Percentiles rank a stretch among this genome's conserved stretches.
phyloP scores from a whole-genome alignment of 345 rosid genomes.

The Erucastrum elatum region DNA sequence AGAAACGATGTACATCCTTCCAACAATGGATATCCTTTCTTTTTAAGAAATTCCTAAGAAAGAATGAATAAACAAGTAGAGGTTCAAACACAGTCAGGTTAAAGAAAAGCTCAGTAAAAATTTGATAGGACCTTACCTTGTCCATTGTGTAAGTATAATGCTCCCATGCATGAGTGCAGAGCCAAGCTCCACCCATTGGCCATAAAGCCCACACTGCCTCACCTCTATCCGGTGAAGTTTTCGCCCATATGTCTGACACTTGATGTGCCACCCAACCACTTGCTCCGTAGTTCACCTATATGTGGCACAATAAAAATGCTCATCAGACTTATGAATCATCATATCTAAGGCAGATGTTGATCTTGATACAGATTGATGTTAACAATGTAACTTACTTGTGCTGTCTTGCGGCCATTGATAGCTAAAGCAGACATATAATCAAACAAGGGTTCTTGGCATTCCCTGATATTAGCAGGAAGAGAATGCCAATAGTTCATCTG shows the following conservation, averaged over 20 bases:
- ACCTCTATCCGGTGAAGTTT: slow-evolving; percentile 77
- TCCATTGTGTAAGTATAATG: slow-evolving; percentile 80
- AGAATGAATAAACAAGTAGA: slow-evolving; percentile 9
- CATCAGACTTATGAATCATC: slow-evolving; percentile 4
- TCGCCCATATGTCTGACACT: slow-evolving; percentile 90
- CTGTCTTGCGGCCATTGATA: slow-evolving; percentile 79
- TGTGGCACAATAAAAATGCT: slow-evolving; percentile 4
- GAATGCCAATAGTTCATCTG: slow-evolving; percentile 99
- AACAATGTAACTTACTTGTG: slow-evolving; percentile 52
- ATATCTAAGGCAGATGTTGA: background rate
- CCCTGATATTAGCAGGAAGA: slow-evolving; percentile 77
- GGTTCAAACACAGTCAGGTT: background rate
- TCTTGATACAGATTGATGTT: background rate
- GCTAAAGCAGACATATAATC: slow-evolving; percentile 71
- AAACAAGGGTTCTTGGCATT: slow-evolving; percentile 89
- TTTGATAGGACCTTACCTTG: slow-evolving; percentile 49
- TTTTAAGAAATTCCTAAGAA: slow-evolving; percentile 72
- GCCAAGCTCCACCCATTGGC: slow-evolving; percentile 99
- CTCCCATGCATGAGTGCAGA: slow-evolving; percentile 95
- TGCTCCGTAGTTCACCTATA: slow-evolving; percentile 86
- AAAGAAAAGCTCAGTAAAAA: slow-evolving; percentile 12
- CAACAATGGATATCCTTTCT: slow-evolving; percentile 76
- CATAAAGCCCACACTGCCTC: slow-evolving; percentile 78
- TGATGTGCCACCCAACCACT: slow-evolving; percentile 95
- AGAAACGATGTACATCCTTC: slow-evolving; percentile 81